phyloP scores from a whole-genome alignment of 108 stramenopile genomes.

The Cyclostephanos tholiformis region DNA sequence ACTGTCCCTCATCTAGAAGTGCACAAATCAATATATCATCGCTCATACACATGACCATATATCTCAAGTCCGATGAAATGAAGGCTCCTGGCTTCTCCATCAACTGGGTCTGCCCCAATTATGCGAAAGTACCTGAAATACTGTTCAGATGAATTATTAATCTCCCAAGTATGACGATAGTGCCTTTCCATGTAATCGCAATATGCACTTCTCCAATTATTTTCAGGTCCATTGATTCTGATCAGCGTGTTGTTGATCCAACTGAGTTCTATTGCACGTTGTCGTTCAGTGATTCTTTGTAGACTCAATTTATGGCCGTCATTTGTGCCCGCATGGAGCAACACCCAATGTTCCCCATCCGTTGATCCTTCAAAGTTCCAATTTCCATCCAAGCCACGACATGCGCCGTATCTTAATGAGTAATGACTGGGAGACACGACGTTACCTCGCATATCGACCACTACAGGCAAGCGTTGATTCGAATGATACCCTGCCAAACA shows the following conservation, averaged over 20 bases:
- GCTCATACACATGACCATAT: slow-evolving; percentile 17
- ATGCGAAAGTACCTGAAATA: slow-evolving; percentile 17
- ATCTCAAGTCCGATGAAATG: slow-evolving; percentile 21
- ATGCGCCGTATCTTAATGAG: slow-evolving; percentile 16
- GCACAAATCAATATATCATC: background rate
- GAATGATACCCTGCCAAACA: slow-evolving; percentile 12
- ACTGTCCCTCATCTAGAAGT: no score
- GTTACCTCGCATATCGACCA: slow-evolving; percentile 4
- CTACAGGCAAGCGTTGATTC: slow-evolving; percentile 9
- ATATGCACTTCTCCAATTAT: background rate
- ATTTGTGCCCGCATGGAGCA: slow-evolving; percentile 15
- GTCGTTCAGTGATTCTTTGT: background rate
- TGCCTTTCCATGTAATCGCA: slow-evolving; percentile 20
- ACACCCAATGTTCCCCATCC: slow-evolving; percentile 13
- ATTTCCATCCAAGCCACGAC: slow-evolving; percentile 19
- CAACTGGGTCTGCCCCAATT: background rate
- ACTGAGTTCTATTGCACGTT: background rate
- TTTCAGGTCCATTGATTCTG: background rate
- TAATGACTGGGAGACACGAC: slow-evolving; percentile 16
- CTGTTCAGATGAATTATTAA: background rate
- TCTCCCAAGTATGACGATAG: slow-evolving; percentile 19
- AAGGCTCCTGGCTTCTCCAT: slow-evolving; percentile 3
- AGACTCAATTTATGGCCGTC: background rate
- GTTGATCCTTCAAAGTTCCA: slow-evolving; percentile 20
- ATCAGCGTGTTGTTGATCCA: background rate